Evolutionary conservation across 1,284 basidiomycete species (phyloP).

Genomic region (Irpex sp.): DNA sequence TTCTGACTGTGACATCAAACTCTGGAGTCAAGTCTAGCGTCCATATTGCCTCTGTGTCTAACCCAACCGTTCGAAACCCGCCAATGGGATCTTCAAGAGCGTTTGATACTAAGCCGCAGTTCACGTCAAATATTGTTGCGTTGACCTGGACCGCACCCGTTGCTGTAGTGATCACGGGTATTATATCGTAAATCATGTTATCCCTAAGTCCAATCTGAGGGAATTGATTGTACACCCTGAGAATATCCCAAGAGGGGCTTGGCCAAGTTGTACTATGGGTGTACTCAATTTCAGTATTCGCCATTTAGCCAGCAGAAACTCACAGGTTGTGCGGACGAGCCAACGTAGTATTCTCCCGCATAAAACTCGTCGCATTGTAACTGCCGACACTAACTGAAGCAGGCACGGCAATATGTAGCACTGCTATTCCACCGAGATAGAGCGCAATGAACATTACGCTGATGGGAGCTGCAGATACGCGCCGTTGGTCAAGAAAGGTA

Average conservation of each 20-base stretch:
- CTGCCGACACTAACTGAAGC: background rate
- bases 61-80: no score
- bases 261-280: no score
- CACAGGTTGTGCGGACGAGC: background rate
- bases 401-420: slow-evolving; percentile 2
- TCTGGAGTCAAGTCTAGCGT: no score
- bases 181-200: slow-evolving; percentile 9
- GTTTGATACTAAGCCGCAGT: no score
- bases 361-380: background rate
- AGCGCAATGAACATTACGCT: background rate
- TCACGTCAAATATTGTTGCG: background rate
- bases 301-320: no score
- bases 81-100: no score
- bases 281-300: no score
- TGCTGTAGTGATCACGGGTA: background rate
- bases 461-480: background rate
- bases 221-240: background rate
- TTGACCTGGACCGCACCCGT: background rate
- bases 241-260: no score
- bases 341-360: background rate
- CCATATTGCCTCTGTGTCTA: no score
- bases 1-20: no score
- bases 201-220: background rate
- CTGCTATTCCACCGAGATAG: background rate
- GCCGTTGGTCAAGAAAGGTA: background rate